Base-by-base conservation (phyloP, 148 eudicot genomes). In the Salicornia ramosissima region DNA sequence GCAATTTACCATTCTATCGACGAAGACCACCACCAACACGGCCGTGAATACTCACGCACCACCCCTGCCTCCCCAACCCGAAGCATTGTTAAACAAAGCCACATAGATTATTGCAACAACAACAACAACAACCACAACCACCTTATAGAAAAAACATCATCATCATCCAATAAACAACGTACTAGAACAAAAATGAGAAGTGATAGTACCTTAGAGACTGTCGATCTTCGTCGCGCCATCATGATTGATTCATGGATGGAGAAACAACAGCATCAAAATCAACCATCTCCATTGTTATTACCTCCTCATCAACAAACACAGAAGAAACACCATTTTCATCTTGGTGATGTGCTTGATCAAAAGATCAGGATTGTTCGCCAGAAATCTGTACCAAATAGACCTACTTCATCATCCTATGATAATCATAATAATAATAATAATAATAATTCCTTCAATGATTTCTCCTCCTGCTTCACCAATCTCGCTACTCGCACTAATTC, bases 171-270 rank as follows among this genome's bases (percentile, higher is more conserved):
- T 3, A 68, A 76, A 24, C 67, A 76, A 39, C 65, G 77, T 42
- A 49, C n/a, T 49, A 49, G 80, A 49, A 47, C 52, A 18, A 72
- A 65, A 62, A 42, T 65, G 57, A 59, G 68, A 40, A 71, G 67
- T 19, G 77, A 55, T 26, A 64, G 67, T 70, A 71, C 69, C 64
- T 76, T 75, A 49, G 84, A 82, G 34, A 67, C 83, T 30, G 74
- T 83, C 0, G 79, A 86, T 72, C 88, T 87, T 22, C 82, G 87
- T 10, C 77, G 82, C 24, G 88, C 91, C 8, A 87, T 85, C 72
- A 83, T 85, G 89, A 76, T 87, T 43, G 91, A 86, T 43, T 77
- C 86, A 28, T 87, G 87, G 86, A 83, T 83, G 67, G 89, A 88
- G 19, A 73, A 76, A 59, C 74, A 68, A 12, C 69, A 65, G 10